Conservation (phyloP, 805 yeast species). For the Wickerhamomyces subpelliculosus region DNA sequence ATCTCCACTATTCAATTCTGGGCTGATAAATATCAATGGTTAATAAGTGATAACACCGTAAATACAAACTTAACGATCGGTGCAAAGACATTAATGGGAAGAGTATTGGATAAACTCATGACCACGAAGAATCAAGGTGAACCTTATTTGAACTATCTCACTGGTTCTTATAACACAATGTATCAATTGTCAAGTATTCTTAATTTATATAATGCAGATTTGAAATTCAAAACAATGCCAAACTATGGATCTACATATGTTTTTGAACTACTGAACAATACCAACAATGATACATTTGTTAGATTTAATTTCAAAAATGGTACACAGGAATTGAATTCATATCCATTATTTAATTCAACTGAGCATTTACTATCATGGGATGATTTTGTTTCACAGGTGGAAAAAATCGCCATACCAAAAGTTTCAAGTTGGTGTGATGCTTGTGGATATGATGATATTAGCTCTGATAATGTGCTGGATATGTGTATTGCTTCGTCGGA, state of each 20-base stretch:
- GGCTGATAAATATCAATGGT: constrained; percentile 35
- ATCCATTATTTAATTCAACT: constrained; percentile 31
- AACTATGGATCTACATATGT: constrained; percentile 38
- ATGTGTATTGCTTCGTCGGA: constrained; percentile 29
- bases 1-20: constrained; percentile 26
- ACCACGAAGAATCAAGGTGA: constrained; percentile 26
- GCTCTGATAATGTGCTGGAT: constrained; percentile 13
- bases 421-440: constrained; percentile 32
- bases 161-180: constrained; percentile 41
- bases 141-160: constrained; percentile 34
- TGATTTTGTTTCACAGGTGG: constrained; percentile 25
- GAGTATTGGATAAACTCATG: constrained; percentile 28
- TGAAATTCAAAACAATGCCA: constrained; percentile 39
- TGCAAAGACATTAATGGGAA: constrained; percentile 33
- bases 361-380: constrained; percentile 28
- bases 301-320: constrained; percentile 42
- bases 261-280: constrained; percentile 33
- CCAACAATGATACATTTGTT: constrained; percentile 23
- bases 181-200: constrained; percentile 31
- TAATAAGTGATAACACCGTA: constrained; percentile 22
- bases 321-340: constrained; percentile 29
- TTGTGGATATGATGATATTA: constrained; percentile 25
- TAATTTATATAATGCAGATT: constrained; percentile 26
- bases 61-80: constrained; percentile 30
- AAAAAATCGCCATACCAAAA: constrained; percentile 20